phyloP scores from a whole-genome alignment of 805 yeast species.

The Cyberlindnera mycetangii region DNA sequence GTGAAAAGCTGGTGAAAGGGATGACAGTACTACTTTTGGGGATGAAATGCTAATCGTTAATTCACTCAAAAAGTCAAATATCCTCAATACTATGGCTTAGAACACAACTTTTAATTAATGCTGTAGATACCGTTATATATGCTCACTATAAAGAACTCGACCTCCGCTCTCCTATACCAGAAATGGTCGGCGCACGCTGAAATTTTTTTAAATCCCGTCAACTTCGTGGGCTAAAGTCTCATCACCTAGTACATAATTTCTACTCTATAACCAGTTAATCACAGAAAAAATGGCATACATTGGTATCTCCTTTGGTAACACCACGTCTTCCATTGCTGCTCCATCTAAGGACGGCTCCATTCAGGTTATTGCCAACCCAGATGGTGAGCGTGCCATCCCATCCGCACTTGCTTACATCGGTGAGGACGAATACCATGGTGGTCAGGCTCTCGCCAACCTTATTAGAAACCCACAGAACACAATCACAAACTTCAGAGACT shows the following conservation, averaged over 20 bases:
- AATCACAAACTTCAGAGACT: conserved; percentile 89
- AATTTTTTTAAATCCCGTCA: not conserved
- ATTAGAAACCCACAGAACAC: conserved; percentile 88
- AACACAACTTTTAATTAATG: no score
- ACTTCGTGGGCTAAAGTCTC: not conserved
- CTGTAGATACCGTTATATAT: no score
- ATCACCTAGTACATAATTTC: no score
- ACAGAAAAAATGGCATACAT: conserved; percentile 48
- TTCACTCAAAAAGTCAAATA: no score
- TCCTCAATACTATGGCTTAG: no score
- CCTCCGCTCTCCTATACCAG: not conserved
- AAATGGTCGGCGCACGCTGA: conserved; percentile 4
- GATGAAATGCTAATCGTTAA: no score
- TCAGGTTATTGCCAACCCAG: conserved; percentile 98
- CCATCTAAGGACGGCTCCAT: conserved; percentile 84
- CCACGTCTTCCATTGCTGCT: conserved; percentile 91
- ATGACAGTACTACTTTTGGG: no score
- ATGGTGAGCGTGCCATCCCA: conserved; percentile 97
- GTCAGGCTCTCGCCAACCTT: conserved; percentile 90
- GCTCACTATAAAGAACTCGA: no score
- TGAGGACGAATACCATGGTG: conserved; percentile 94
- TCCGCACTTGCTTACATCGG: conserved; percentile 90
- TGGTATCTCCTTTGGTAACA: conserved; percentile 96
- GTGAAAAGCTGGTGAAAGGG: no score
- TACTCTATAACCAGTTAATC: no score